A percentile compares a stretch with the other conserved stretches of the same genome.
These are phyloP conservation scores for Daldinia decipiens DNA, from an alignment of 495 filamentous ascomycete genomes.

Conservation along the genomic window DNA sequence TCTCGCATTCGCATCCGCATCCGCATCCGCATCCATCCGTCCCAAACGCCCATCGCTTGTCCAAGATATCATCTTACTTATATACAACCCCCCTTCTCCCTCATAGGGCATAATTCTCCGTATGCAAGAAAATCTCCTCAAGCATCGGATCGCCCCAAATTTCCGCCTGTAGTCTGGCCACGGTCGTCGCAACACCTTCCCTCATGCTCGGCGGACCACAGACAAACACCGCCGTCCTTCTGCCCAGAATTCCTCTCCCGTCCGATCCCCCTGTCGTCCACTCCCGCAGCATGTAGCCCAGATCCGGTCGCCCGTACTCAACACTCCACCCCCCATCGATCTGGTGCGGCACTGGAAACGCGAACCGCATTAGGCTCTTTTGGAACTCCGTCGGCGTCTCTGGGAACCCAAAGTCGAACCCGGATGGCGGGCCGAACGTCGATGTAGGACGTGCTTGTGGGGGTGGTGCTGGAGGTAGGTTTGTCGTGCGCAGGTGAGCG, in stretches of 20 bases:
- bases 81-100: slow-evolving; percentile 3
- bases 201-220: slow-evolving; percentile 91
- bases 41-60: slow-evolving; percentile 15
- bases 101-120: slow-evolving; percentile 90
- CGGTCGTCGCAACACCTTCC: slow-evolving; percentile 82
- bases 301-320: slow-evolving; percentile 91
- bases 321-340: slow-evolving; percentile 85
- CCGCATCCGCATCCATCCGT: not conserved
- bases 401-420: slow-evolving; percentile 81
- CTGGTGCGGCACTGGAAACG: slow-evolving; percentile 73
- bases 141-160: slow-evolving; percentile 79
- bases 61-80: not conserved
- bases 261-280: slow-evolving; percentile 71
- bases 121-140: slow-evolving; percentile 94
- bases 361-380: slow-evolving; percentile 86
- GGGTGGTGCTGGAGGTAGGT: slow-evolving; percentile 44
- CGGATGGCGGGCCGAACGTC: slow-evolving; percentile 58
- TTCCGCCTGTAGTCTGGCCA: slow-evolving; percentile 81
- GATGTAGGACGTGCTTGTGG: slow-evolving; percentile 50
- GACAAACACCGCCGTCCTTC: slow-evolving; percentile 90
- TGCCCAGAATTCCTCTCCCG: slow-evolving; percentile 74
- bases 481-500: slow-evolving; percentile 62
- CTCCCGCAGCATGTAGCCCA: slow-evolving; percentile 83
- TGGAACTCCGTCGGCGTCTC: slow-evolving; percentile 80
- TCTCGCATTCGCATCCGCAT: slow-evolving; percentile 5